Evolutionary conservation across 108 stramenopile species (phyloP).

Genomic region (Ochromonas danica): DNA sequence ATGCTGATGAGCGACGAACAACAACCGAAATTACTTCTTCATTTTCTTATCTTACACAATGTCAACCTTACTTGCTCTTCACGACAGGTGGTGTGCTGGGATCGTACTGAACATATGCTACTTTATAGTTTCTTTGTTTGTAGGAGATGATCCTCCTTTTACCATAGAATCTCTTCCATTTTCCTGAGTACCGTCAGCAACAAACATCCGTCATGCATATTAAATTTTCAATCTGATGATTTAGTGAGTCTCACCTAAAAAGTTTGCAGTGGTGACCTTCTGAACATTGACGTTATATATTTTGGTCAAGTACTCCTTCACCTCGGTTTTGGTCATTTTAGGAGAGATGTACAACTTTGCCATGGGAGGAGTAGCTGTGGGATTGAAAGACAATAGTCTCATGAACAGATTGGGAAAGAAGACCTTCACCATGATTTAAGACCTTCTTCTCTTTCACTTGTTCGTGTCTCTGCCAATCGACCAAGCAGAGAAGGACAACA

Average conservation of each 20-base stretch:
- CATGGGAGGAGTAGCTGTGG: background rate
- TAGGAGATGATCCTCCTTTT: constrained; percentile 17
- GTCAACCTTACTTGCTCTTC: too few species aligned
- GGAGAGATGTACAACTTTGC: constrained; percentile 71
- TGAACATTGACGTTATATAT: constrained; percentile 80
- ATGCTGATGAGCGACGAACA: too few species aligned
- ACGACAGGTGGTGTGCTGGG: too few species aligned
- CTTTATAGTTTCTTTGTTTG: constrained; percentile 27
- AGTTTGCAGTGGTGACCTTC: constrained; percentile 65
- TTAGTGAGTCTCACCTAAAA: background rate
- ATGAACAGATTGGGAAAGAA: constrained; percentile 27
- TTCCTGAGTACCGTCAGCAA: constrained; percentile 4
- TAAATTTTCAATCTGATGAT: background rate
- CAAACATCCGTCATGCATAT: background rate
- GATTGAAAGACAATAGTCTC: background rate
- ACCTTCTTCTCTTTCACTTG: too few species aligned
- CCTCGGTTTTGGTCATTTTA: constrained; percentile 89
- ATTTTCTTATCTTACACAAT: too few species aligned
- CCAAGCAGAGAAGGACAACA: too few species aligned
- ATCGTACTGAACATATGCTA: constrained; percentile 8
- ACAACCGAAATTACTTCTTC: too few species aligned
- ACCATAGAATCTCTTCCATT: constrained; percentile 35
- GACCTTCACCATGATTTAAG: constrained; percentile 36
- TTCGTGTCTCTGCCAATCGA: too few species aligned
- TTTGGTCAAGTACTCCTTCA: constrained; percentile 84